These are phyloP conservation scores for Parietaria judaica DNA, from an alignment of 306 rosid species.

Conservation along the genomic window DNA sequence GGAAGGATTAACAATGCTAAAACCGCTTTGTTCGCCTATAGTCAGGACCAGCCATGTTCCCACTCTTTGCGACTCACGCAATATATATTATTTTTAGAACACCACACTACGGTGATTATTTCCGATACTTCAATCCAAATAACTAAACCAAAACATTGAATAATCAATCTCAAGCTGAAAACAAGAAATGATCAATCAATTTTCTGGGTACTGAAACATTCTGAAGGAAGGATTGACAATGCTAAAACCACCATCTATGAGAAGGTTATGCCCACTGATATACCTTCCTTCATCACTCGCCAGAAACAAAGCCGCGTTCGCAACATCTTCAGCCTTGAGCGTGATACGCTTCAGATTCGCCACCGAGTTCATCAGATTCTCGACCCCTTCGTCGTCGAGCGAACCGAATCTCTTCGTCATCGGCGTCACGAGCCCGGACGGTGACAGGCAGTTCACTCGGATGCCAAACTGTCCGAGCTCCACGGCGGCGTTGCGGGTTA, in stretches of 20 bases:
- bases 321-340: constrained; percentile 51
- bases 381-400: constrained; percentile 33
- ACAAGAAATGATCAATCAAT: no score
- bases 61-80: no score
- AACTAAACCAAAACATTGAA: no score
- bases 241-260: constrained; percentile 64
- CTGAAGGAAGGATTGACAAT: constrained; percentile 43
- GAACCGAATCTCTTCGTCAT: constrained; percentile 43
- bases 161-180: no score
- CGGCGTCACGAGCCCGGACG: constrained; percentile 50
- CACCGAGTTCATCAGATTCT: constrained; percentile 25
- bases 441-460: constrained; percentile 72
- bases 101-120: no score
- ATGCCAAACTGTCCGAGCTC: constrained; percentile 77
- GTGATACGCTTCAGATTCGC: constrained; percentile 65
- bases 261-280: constrained; percentile 69
- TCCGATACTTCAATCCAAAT: no score
- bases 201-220: constrained; percentile 42
- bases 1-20: constrained; percentile 47
- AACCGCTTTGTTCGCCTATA: no score
- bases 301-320: constrained; percentile 60
- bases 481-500: constrained; percentile 58
- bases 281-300: constrained; percentile 61
- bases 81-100: no score
- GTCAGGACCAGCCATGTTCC: no score